Conservation (phyloP, 1,284 basidiomycete genomes). For the Apiotrichum domesticum region DNA sequence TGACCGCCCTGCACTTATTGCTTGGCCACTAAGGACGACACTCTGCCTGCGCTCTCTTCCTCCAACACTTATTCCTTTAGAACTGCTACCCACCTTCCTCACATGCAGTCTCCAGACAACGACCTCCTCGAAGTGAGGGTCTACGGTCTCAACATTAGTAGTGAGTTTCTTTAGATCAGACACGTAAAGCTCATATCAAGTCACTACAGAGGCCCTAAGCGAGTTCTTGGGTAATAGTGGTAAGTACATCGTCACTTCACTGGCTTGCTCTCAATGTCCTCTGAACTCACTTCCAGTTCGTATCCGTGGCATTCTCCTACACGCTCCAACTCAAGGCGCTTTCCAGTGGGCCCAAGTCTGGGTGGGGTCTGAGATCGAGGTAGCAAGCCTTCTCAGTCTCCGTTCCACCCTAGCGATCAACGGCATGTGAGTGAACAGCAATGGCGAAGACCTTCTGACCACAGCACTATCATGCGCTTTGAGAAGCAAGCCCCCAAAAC, state of each 20-base stretch:
- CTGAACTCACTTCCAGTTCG: conserved; percentile 11
- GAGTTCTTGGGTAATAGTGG: conserved; percentile 32
- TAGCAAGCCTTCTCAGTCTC: conserved; percentile 26
- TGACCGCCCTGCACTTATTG: background rate
- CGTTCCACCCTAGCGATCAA: conserved; percentile 23
- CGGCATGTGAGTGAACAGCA: conserved; percentile 27
- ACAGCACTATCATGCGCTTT: conserved; percentile 11
- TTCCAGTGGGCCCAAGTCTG: conserved; percentile 38
- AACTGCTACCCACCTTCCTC: background rate
- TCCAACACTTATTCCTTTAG: background rate
- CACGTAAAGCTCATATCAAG: conserved; percentile 9
- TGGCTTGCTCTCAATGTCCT: background rate
- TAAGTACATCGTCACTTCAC: conserved; percentile 6
- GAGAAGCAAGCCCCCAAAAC: background rate
- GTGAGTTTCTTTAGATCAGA: background rate
- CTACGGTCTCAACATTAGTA: conserved; percentile 24
- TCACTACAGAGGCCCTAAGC: conserved; percentile 28
- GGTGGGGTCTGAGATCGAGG: conserved; percentile 28
- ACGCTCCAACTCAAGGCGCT: conserved; percentile 11
- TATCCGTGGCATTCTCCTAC: conserved; percentile 28
- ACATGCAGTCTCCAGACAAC: conserved; percentile 3
- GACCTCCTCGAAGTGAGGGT: conserved; percentile 24
- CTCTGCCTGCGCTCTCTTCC: background rate
- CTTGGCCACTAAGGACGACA: background rate
- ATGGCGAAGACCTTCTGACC: background rate